These are phyloP conservation scores for Calendula officinalis DNA, from an alignment of 129 eudicot species.

Conservation along the genomic window DNA sequence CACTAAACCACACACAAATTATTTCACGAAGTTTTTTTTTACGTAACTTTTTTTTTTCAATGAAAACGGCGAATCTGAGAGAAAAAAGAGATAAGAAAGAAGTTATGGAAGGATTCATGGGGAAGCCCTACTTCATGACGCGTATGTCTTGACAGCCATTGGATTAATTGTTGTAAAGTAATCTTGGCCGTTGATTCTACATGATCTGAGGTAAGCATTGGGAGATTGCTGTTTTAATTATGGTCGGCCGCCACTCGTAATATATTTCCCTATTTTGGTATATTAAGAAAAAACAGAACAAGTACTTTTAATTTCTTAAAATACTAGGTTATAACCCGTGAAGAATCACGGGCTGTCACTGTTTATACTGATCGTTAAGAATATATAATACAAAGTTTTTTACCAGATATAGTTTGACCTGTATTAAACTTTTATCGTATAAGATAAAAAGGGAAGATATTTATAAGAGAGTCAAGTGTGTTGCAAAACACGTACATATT, in stretches of 20 bases:
- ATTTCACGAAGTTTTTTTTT: neutral
- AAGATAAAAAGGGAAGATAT: no score
- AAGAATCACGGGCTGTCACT: no score
- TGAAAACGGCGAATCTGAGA: constrained; percentile 49
- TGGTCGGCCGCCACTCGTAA: constrained; percentile 48
- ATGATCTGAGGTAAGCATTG: constrained; percentile 19
- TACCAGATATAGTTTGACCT: no score
- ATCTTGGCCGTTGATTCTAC: constrained; percentile 39
- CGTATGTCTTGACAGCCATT: constrained; percentile 35
- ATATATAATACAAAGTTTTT: no score
- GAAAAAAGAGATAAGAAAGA: constrained; percentile 31
- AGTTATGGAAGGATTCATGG: constrained; percentile 37
- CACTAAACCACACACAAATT: neutral
- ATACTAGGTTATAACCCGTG: no score
- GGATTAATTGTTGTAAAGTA: constrained; percentile 25
- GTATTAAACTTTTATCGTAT: no score
- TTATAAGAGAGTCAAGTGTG: no score
- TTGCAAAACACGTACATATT: no score
- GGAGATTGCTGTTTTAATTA: constrained; percentile 23
- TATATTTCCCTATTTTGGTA: constrained; percentile 16
- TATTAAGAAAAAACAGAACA: constrained; percentile 1
- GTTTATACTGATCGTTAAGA: no score
- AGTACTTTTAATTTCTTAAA: neutral
- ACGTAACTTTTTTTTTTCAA: constrained; percentile 18
- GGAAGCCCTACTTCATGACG: constrained; percentile 63